Percentiles rank a stretch among this genome's conserved stretches.
Evolutionary conservation across 2,329 filamentous ascomycete genomes (phyloP).

Genomic region (Colletotrichum aenigma): DNA sequence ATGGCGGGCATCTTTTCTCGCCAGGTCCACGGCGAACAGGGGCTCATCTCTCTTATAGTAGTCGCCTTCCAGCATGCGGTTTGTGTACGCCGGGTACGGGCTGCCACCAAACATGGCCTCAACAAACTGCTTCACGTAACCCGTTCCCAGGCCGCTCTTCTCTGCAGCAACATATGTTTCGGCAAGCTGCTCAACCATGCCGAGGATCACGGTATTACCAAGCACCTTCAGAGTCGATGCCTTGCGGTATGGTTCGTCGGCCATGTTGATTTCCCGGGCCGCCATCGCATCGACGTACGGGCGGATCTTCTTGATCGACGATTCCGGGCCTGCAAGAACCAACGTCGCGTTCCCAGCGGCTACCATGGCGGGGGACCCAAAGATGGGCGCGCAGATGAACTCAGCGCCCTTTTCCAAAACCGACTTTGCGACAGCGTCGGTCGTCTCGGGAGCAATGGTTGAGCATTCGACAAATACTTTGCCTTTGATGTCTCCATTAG

Average conservation of each 20-base stretch:
- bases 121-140: constrained; percentile 74
- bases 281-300: constrained; percentile 78
- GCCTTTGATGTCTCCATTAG: constrained; percentile 61
- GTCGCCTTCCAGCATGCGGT: constrained; percentile 75
- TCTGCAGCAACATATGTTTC: constrained; percentile 82
- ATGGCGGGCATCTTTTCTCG: constrained; percentile 82
- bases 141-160: constrained; percentile 75
- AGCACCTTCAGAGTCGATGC: constrained; percentile 79
- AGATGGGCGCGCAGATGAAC: constrained; percentile 76
- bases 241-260: constrained; percentile 69
- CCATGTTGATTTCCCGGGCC: constrained; percentile 73
- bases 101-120: constrained; percentile 73
- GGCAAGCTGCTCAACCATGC: constrained; percentile 80
- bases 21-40: constrained; percentile 83
- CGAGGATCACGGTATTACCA: constrained; percentile 85
- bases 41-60: constrained; percentile 79
- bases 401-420: constrained; percentile 65
- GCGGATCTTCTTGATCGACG: constrained; percentile 65
- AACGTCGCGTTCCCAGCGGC: constrained; percentile 74
- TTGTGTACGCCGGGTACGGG: constrained; percentile 75
- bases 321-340: constrained; percentile 70
- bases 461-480: constrained; percentile 90
- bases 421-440: constrained; percentile 65
- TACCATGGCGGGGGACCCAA: constrained; percentile 73
- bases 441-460: constrained; percentile 84